Evolutionary conservation across 768 basidiomycete genomes (phyloP).

Genomic region (Mrakia hoshinonis): DNA sequence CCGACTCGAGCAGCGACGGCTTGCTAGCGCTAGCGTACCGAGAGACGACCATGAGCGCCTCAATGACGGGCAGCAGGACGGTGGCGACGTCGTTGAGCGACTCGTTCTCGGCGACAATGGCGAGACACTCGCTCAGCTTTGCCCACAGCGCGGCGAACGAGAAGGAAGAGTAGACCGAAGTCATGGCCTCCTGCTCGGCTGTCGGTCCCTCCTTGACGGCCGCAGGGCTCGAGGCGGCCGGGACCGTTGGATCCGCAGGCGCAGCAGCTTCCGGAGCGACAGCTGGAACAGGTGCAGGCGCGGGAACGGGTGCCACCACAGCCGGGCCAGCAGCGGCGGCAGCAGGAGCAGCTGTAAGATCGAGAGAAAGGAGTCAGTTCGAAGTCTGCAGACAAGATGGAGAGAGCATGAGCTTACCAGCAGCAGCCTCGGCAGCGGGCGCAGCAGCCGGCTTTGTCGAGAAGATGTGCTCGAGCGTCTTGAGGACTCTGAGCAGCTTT

Average conservation of each 20-base stretch:
- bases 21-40: conserved; percentile 76
- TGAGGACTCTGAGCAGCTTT: conserved; percentile 87
- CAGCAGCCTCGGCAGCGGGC: conserved; percentile 11
- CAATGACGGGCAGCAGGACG: conserved; percentile 85
- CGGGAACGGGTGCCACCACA: conserved; percentile 43
- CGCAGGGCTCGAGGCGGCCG: neutral
- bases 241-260: neutral
- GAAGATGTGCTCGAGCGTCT: conserved; percentile 94
- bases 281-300: conserved; percentile 1
- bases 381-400: neutral
- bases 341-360: conserved; percentile 29
- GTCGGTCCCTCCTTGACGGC: conserved; percentile 6
- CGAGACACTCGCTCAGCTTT: conserved; percentile 78
- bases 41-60: conserved; percentile 96
- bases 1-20: neutral
- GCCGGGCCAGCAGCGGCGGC: conserved; percentile 37
- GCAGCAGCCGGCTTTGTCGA: conserved; percentile 45
- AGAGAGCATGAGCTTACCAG: neutral
- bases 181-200: conserved; percentile 54
- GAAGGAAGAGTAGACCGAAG: conserved; percentile 84
- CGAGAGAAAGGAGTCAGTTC: neutral
- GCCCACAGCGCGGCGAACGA: conserved; percentile 81
- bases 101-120: conserved; percentile 66
- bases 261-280: conserved; percentile 31
- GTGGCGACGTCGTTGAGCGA: conserved; percentile 82